Evolutionary conservation across 2,329 filamentous ascomycete genomes (phyloP).

Genomic region (Paraphoma sp.): DNA sequence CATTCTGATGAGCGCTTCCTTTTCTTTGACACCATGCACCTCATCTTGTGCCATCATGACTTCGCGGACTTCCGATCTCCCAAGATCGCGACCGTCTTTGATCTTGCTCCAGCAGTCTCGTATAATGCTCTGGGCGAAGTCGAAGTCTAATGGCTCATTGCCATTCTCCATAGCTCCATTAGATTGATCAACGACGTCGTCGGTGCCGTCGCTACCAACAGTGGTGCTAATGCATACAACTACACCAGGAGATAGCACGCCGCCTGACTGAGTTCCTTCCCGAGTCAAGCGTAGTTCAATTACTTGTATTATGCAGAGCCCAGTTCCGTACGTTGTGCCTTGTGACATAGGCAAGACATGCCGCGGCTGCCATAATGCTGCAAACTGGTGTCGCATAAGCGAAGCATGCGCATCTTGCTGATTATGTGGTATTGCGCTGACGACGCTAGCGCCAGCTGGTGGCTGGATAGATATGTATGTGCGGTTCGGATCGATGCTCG

Average conservation of each 20-base stretch:
- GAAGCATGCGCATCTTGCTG: constrained; percentile 30
- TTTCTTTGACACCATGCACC: constrained; percentile 9
- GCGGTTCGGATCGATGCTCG: constrained; percentile 23
- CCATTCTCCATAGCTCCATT: not conserved
- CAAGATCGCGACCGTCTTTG: constrained; percentile 29
- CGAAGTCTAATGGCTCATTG: constrained; percentile 25
- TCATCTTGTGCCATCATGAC: constrained; percentile 29
- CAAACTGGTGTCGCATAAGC: constrained; percentile 26
- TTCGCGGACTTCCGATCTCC: constrained; percentile 31
- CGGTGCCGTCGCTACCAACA: constrained; percentile 11
- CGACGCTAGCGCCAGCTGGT: constrained; percentile 7
- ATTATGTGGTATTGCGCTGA: constrained; percentile 30
- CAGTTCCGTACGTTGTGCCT: constrained; percentile 28
- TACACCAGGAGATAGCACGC: constrained; percentile 31
- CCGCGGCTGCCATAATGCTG: constrained; percentile 36
- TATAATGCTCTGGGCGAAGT: constrained; percentile 30
- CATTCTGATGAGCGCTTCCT: constrained; percentile 34
- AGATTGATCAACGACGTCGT: constrained; percentile 2
- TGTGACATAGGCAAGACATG: constrained; percentile 28
- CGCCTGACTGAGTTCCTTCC: constrained; percentile 22
- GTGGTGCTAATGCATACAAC: constrained; percentile 35
- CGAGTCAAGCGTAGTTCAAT: constrained; percentile 34
- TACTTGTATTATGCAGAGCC: constrained; percentile 35
- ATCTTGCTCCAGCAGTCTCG: constrained; percentile 33
- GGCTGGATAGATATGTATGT: constrained; percentile 36